A percentile compares a stretch with the other conserved stretches of the same genome.
phyloP scores from a whole-genome alignment of 2,329 filamentous ascomycete genomes.

The Anthostomella pinea region DNA sequence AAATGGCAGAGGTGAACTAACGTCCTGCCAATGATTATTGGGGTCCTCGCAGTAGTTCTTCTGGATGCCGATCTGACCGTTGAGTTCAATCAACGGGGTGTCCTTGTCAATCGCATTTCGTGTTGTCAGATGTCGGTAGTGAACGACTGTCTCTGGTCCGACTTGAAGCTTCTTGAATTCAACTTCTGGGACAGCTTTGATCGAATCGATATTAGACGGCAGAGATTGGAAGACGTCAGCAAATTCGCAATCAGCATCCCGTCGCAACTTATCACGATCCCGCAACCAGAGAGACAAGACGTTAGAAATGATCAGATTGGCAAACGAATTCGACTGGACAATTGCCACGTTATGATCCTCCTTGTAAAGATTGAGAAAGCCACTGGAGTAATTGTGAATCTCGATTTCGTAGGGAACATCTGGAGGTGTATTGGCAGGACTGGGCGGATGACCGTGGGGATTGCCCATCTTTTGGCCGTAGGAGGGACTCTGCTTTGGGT shows the following conservation, averaged over 20 bases:
- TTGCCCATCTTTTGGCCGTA: conserved; percentile 61
- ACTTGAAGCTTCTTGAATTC: conserved; percentile 49
- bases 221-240: conserved; percentile 66
- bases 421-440: conserved; percentile 73
- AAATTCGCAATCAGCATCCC: conserved; percentile 63
- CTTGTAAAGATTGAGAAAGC: conserved; percentile 74
- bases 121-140: conserved; percentile 66
- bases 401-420: conserved; percentile 61
- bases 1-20: conserved; percentile 66
- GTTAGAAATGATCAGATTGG: conserved; percentile 71
- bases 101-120: conserved; percentile 54
- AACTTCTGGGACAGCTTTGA: conserved; percentile 44
- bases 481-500: conserved; percentile 62
- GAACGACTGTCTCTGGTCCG: conserved; percentile 54
- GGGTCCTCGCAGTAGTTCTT: conserved; percentile 67
- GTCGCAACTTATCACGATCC: conserved; percentile 65
- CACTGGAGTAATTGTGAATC: conserved; percentile 67
- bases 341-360: conserved; percentile 53
- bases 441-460: conserved; percentile 59
- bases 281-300: conserved; percentile 76
- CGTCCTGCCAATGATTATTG: conserved; percentile 65
- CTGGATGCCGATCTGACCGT: conserved; percentile 72
- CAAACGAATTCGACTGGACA: conserved; percentile 73
- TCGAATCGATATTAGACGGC: conserved; percentile 41
- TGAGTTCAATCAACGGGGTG: conserved; percentile 65